phyloP scores from a whole-genome alignment of 768 basidiomycete species.

The Suillus spraguei region DNA sequence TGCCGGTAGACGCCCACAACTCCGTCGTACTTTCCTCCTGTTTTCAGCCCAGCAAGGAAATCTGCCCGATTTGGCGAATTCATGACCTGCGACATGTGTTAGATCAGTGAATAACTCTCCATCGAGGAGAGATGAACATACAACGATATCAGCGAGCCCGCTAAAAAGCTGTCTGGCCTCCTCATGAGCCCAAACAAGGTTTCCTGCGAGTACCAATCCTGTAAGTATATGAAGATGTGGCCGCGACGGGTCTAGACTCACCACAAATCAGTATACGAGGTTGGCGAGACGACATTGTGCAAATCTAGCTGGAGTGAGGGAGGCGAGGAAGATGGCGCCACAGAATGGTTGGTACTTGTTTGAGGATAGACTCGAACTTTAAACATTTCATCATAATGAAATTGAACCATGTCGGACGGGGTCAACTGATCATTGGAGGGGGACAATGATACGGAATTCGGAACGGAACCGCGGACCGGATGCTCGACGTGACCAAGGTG shows the following conservation, averaged over 20 bases:
- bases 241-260: slow-evolving; percentile 17
- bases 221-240: not conserved
- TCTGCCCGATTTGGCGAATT: slow-evolving; percentile 65
- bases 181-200: slow-evolving; percentile 81
- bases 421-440: not conserved
- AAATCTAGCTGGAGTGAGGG: not conserved
- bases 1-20: slow-evolving; percentile 80
- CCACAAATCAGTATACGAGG: slow-evolving; percentile 39
- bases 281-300: slow-evolving; percentile 19
- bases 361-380: not conserved
- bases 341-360: not conserved
- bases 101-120: not conserved
- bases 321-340: not conserved
- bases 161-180: slow-evolving; percentile 68
- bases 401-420: not conserved
- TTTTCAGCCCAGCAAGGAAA: slow-evolving; percentile 64
- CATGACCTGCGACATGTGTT: slow-evolving; percentile 40
- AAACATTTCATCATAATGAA: not conserved
- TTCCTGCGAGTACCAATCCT: slow-evolving; percentile 40
- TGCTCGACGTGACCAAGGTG: not conserved
- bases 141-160: slow-evolving; percentile 73
- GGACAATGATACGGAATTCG: no score
- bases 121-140: slow-evolving; percentile 43
- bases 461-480: not conserved
- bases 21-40: slow-evolving; percentile 73